Conservation (phyloP, 495 filamentous ascomycete species). For the Penicillium verhagenii region DNA sequence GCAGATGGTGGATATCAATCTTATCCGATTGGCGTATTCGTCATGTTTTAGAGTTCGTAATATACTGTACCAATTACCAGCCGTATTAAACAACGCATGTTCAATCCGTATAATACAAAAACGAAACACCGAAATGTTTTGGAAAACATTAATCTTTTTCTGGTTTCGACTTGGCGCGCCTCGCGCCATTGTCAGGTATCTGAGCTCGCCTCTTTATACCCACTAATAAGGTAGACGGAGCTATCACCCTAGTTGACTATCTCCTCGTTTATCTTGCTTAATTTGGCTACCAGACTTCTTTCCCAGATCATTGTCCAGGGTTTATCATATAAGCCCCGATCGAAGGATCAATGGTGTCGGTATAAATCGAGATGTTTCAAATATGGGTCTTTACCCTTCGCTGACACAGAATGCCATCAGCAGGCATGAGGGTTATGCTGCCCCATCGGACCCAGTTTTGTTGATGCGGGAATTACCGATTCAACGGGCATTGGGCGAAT, state of each 20-base stretch:
- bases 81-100: too few species aligned
- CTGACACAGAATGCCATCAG: background rate
- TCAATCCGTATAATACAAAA: background rate
- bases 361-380: background rate
- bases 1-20: background rate
- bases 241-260: background rate
- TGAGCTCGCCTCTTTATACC: background rate
- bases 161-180: too few species aligned
- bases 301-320: background rate
- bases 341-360: background rate
- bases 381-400: background rate
- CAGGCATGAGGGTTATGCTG: background rate
- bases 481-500: background rate
- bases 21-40: constrained; percentile 1
- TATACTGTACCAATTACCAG: too few species aligned
- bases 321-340: background rate
- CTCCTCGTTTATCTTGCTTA: background rate
- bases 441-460: background rate
- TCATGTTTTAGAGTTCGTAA: background rate
- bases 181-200: background rate
- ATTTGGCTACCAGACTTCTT: background rate
- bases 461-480: background rate
- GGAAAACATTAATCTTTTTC: too few species aligned
- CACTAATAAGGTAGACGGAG: background rate
- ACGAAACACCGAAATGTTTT: too few species aligned